Evolutionary conservation across 495 filamentous ascomycete genomes (phyloP), one percentile per base, ranked within the genome.

Genomic region (Durotheca rogersii): DNA sequence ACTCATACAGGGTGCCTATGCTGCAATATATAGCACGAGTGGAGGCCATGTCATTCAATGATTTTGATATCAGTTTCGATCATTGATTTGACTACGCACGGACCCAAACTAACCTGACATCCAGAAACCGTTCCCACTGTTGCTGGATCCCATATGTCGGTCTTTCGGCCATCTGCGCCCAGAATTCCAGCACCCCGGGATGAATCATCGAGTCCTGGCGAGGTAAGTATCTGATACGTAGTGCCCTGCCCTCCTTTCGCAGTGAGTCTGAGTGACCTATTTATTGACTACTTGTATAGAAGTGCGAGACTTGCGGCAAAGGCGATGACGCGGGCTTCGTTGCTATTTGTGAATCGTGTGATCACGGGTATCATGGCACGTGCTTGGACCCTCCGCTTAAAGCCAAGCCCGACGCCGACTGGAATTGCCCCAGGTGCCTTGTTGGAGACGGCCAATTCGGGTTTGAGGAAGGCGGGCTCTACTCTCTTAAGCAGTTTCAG

Each of bases 401-500:
- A 47, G 71, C 75, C 16, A 80, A 82, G 35, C 87, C 90, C 0
- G 89, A 95, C 45, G 81, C 82, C 36, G 93, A 99, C 52, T 99
- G 93, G 93, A 90, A 97, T 65, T 99, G 93, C 61, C 88, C 93
- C 7, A 82, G 89, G 62, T 99, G 93, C 64, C 77, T 99, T 32
- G 94, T 99, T 30, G 93, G 93, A 32, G 95, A 94, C 27, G 90
- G 90, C 27, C 90, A 97, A 60, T 99, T 95, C 57, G 93, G 93
- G 0, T 99, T 99, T 54, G 93, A 96, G 61, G 93, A 99, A 65
- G 93, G 93, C 14, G 90, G 90, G 17, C 81, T 96, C 12, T 99
- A 99, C 69, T 99, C 93, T 0, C 77, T 99, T 40, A 86, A 84
- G 60, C 89, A 95, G 61, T 99, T 99, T 66, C 93, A 99, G 69